Conservation (phyloP, 805 yeast genomes). For the Nakazawaea ernobii region DNA sequence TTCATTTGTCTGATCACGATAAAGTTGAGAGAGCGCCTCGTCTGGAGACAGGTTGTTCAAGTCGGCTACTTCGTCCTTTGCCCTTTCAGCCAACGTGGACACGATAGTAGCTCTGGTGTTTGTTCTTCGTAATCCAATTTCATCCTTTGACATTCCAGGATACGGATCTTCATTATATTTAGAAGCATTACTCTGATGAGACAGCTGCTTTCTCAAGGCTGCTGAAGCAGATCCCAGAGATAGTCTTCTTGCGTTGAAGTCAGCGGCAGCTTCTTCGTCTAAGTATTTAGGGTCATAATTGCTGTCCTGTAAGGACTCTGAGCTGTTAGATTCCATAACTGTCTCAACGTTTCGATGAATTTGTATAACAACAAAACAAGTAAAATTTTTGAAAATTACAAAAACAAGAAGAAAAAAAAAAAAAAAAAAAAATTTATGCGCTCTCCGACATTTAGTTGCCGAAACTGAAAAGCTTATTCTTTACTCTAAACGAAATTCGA, state of each 20-base stretch:
- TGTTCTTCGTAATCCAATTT: conserved; percentile 35
- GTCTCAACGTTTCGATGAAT: too few relatives aligned
- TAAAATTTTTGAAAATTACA: too few relatives aligned
- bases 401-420: too few relatives aligned
- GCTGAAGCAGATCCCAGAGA: neutral
- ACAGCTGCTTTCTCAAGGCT: neutral
- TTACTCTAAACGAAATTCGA: too few relatives aligned
- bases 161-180: conserved; percentile 9
- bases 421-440: too few relatives aligned
- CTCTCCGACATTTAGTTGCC: too few relatives aligned
- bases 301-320: neutral
- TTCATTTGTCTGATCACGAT: conserved; percentile 3
- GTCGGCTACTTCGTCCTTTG: conserved; percentile 11
- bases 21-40: neutral
- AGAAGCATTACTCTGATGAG: neutral
- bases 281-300: neutral
- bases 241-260: neutral
- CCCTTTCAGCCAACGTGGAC: conserved; percentile 26
- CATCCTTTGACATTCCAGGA: conserved; percentile 26
- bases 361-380: too few relatives aligned
- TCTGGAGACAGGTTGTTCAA: neutral
- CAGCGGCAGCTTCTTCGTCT: neutral
- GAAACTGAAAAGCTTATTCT: too few relatives aligned
- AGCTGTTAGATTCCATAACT: neutral
- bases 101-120: conserved; percentile 39